Evolutionary conservation across 768 basidiomycete species (phyloP), one percentile per base, ranked within the genome.

Genomic region (Pisolithus albus): DNA sequence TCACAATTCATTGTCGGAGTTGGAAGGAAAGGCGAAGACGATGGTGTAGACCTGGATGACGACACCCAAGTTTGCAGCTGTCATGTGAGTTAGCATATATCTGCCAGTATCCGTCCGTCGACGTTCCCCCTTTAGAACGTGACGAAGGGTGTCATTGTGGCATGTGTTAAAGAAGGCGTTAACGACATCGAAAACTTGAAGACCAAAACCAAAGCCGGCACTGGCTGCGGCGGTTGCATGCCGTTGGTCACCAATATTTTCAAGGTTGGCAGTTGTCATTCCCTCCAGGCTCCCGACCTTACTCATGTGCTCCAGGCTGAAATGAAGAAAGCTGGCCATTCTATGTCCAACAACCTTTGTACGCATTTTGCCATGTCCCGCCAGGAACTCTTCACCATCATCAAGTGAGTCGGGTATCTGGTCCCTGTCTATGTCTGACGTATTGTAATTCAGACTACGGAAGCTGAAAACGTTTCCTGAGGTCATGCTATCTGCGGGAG

Each of bases 11-110:
- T 88, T 39, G 60, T 84, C 36, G 83, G 84, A 7, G 69, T 72
- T 10, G 64, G 67, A 16, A 73, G 72, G 54, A 72, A 74, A 49
- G 75, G 72, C 5, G 81, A 78, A 38, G 77, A 76, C 18, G 75
- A 80, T 46, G 85, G 83, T 2, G 79, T 72, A 7, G 85, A 86
- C 51, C 73, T 87, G 8, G 84, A 86, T 49, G 83, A 85, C 51
- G 84, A 85, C 54, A 75, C 82, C 1, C 84, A 85, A 61, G 74
- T 88, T 44, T 88, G 87, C 65, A 80, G 78, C 30, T 87, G 85
- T 53, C 82, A 88, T 60, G 76, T 75, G 49, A 41, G 72, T 53
- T 34, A 32, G 24, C 19, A 3, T 28, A 36, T 5, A 7, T 32
- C 23, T 18, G 23, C 16, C 46, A 38, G 8, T 2, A 30, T 47